Percentiles rank a stretch among this genome's conserved stretches.
Conservation (phyloP, 2,329 filamentous ascomycete genomes). For the Verticillium zaregamsianum region DNA sequence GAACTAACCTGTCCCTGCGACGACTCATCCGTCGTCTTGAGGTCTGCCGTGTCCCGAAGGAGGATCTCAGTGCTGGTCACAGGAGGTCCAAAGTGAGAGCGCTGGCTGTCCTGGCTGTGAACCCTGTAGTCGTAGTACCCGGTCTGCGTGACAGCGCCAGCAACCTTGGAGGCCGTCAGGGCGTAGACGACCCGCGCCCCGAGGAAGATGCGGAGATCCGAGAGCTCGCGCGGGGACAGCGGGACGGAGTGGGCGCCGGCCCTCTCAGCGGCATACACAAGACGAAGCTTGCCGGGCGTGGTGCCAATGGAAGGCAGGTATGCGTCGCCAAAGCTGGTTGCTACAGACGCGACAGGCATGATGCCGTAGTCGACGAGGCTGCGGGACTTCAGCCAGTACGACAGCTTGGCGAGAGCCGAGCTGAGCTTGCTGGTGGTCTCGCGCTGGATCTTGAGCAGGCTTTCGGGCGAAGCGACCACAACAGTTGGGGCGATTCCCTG, state of each 20-base stretch:
- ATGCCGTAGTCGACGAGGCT: constrained; percentile 66
- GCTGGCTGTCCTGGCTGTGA: constrained; percentile 28
- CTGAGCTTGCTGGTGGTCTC: constrained; percentile 56
- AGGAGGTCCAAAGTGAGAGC: constrained; percentile 76
- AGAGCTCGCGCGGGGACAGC: constrained; percentile 66
- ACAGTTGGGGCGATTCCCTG: constrained; percentile 76
- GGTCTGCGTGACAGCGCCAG: constrained; percentile 84
- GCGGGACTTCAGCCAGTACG: constrained; percentile 69
- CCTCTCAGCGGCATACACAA: constrained; percentile 76
- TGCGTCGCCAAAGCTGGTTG: constrained; percentile 44
- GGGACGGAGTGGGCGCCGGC: constrained; percentile 57
- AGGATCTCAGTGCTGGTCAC: constrained; percentile 76
- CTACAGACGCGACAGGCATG: constrained; percentile 60
- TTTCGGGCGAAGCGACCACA: constrained; percentile 71
- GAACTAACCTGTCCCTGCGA: constrained; percentile 59
- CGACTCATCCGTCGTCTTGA: constrained; percentile 60
- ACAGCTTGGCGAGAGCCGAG: constrained; percentile 60
- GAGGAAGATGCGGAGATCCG: constrained; percentile 77
- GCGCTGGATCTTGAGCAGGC: constrained; percentile 63
- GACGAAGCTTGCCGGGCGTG: constrained; percentile 68
- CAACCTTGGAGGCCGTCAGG: constrained; percentile 75
- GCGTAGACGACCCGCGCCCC: constrained; percentile 81
- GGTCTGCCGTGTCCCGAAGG: constrained; percentile 56
- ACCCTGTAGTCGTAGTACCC: constrained; percentile 82
- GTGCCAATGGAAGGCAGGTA: constrained; percentile 57